Conservation (phyloP, 306 rosid genomes). For the Macrotyloma uniflorum region DNA sequence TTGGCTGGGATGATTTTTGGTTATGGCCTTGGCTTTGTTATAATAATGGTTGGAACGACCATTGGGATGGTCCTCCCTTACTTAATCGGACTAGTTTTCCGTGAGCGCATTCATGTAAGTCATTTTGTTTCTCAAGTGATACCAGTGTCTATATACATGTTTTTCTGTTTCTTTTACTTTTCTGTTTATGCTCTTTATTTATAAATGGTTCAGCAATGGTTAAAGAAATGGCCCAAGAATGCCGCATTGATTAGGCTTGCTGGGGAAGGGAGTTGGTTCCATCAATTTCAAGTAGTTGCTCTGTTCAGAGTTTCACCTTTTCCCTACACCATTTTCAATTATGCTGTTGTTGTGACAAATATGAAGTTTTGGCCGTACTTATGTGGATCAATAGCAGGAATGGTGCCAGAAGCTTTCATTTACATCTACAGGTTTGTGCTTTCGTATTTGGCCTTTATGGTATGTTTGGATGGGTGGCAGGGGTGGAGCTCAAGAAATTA, state of each 20-base stretch:
- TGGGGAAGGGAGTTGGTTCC: constrained; percentile 91
- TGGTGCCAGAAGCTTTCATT: constrained; percentile 97
- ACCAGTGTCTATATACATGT: background rate
- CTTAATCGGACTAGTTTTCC: constrained; percentile 78
- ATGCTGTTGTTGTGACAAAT: constrained; percentile 88
- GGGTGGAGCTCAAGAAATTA: background rate
- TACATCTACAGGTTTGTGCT: constrained; percentile 84
- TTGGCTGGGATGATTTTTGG: constrained; percentile 99
- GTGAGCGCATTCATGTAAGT: constrained; percentile 91
- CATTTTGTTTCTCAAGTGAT: constrained; percentile 13
- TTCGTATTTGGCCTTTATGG: background rate
- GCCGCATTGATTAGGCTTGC: constrained; percentile 94
- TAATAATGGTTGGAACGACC: constrained; percentile 97
- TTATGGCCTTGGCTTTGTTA: constrained; percentile 88
- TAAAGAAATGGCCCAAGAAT: constrained; percentile 86
- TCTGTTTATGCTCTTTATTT: constrained; percentile 21
- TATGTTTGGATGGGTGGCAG: constrained; percentile 14
- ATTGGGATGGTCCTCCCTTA: constrained; percentile 97
- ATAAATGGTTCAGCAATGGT: constrained; percentile 75
- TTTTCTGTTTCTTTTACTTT: background rate
- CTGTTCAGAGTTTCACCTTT: constrained; percentile 92
- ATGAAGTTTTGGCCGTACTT: constrained; percentile 97
- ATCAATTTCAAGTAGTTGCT: constrained; percentile 91
- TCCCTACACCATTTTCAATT: constrained; percentile 97
- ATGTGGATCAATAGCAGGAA: constrained; percentile 91